Conservation (phyloP, 108 stramenopile genomes). For the Cyclotella choctawhatcheeana region DNA sequence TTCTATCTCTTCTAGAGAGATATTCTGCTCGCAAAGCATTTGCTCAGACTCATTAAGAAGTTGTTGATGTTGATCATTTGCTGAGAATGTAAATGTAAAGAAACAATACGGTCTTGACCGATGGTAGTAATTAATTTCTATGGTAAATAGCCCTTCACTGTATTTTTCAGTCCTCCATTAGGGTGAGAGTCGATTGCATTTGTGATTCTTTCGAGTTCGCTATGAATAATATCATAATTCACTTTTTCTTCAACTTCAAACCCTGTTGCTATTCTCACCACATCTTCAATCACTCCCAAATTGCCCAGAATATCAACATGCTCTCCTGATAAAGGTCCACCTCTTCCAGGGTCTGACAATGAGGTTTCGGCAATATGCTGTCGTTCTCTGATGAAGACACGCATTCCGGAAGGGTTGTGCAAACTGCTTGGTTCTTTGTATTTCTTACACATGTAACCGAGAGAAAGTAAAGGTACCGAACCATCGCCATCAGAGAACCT, state of each 20-base stretch:
- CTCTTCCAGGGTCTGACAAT: conserved; percentile 77
- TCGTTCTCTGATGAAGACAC: conserved; percentile 79
- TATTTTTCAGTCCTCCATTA: conserved; percentile 31
- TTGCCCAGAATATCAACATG: conserved; percentile 94
- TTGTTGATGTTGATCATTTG: no score
- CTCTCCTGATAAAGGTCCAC: conserved; percentile 74
- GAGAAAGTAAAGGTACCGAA: conserved; percentile 79
- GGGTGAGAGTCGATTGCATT: conserved; percentile 41
- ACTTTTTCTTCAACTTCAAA: conserved; percentile 50
- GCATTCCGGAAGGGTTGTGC: conserved; percentile 73
- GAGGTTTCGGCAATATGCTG: conserved; percentile 54
- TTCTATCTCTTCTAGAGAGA: conserved; percentile 60
- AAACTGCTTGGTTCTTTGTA: conserved; percentile 60
- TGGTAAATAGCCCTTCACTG: no score
- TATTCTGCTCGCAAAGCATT: conserved; percentile 48
- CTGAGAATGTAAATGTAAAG: no score
- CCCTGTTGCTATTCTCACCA: conserved; percentile 79
- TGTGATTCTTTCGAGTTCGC: conserved; percentile 52
- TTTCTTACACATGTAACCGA: conserved; percentile 87
- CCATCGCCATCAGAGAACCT: conserved; percentile 82
- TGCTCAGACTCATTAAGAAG: conserved; percentile 20
- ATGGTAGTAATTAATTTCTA: no score
- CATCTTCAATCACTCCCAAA: conserved; percentile 71
- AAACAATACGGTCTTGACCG: no score
- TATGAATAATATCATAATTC: conserved; percentile 48